Evolutionary conservation across 768 basidiomycete species (phyloP).

Genomic region (Solioccasus polychromus): DNA sequence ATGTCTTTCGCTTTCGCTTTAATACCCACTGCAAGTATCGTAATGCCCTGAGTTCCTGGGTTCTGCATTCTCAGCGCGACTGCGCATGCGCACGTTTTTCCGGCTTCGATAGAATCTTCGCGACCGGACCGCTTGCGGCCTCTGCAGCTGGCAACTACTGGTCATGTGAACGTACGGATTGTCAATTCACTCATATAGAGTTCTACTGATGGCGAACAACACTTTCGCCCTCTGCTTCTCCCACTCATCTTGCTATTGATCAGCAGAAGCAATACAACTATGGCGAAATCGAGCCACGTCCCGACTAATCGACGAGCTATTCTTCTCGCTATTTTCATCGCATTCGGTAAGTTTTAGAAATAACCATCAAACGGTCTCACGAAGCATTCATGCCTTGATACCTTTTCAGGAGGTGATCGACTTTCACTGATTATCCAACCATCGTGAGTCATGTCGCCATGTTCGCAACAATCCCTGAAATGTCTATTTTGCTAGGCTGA

Average conservation of each 20-base stretch:
- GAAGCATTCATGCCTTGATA: neutral
- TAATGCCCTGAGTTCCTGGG: no score
- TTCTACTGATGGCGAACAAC: neutral
- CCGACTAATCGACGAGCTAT: constrained; percentile 65
- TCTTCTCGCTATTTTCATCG: constrained; percentile 65
- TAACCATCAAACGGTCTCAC: neutral
- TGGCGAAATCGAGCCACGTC: constrained; percentile 36
- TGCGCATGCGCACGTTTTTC: neutral
- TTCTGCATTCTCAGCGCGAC: neutral
- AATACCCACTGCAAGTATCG: no score
- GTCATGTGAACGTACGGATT: constrained; percentile 6
- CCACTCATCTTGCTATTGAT: neutral
- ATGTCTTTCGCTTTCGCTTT: neutral
- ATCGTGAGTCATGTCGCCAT: constrained; percentile 1
- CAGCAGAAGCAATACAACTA: neutral
- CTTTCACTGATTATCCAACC: neutral
- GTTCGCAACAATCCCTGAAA: neutral
- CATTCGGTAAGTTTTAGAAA: constrained; percentile 55
- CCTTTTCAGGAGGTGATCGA: constrained; percentile 19
- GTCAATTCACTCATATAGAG: constrained; percentile 1
- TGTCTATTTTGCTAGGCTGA: neutral
- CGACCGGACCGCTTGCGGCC: neutral
- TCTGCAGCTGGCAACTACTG: neutral
- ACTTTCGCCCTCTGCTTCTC: neutral
- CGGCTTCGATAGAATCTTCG: neutral